Base-by-base conservation (phyloP, 495 filamentous ascomycete genomes). In the Podospora didyma region DNA sequence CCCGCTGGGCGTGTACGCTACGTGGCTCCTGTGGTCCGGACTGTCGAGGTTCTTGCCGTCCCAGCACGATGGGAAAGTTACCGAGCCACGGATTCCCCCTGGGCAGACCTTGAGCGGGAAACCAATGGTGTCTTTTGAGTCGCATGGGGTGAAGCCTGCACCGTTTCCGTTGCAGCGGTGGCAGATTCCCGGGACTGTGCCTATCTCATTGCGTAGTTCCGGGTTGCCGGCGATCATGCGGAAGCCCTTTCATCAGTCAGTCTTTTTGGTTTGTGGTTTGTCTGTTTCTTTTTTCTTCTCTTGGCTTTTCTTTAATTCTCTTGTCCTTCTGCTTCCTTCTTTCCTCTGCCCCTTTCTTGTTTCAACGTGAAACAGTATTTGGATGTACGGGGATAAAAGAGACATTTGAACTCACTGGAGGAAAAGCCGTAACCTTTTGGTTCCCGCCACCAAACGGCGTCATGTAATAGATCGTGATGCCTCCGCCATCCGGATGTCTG, bases 401-500 rank as follows among this genome's bases (percentile, higher is more conserved):
- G 26, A 9, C 26, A 9, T 9, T 31, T 31, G 26, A 31, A 31
- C 4, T 41, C 16, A 41, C 37, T 23, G 67, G 64, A 56, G 67
- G 67, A 62, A 79, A 79, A 23, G 76, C 75, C 0, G 75, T 78
- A n/a, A 77, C 69, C 17, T 62, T 63, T 53, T 71, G 75, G 46
- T 74, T 67, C 58, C 66, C 71, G 7, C 71, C 54, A 11, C 69
- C 65, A 51, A 75, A 73, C 1, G 66, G 65, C 14, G 34, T 37
- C 70, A 76, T 77, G 61, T 78, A 78, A 53, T 78, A 78, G n/a
- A 78, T 72, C 14, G 73, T 73, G 64, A 74, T 72, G 48, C 71
- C 71, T 7, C 68, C 74, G 34, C 34, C 14, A 7, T 37, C 7
- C 34, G 34, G 34, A 14, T 37, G 34, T 19, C 71, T 65, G 35